phyloP scores from a whole-genome alignment of 2,329 filamentous ascomycete species.

The Clonostachys chloroleuca region DNA sequence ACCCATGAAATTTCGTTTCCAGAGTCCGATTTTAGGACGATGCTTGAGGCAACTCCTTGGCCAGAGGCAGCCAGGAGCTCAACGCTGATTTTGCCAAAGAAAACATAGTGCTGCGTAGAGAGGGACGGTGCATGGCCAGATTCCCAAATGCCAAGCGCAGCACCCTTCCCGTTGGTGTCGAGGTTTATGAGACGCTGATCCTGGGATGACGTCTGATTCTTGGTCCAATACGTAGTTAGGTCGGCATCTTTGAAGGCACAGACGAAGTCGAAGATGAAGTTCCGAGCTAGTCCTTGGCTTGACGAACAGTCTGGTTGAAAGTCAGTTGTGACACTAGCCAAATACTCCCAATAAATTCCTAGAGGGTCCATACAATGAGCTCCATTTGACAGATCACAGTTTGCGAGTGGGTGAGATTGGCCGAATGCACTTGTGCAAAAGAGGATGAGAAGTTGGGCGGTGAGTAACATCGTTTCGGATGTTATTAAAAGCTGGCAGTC shows the following conservation, averaged over 20 bases:
- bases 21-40: slow-evolving; percentile 72
- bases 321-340: too few species aligned
- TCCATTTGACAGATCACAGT: too few species aligned
- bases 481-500: too few species aligned
- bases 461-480: too few species aligned
- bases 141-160: slow-evolving; percentile 49
- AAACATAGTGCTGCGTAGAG: slow-evolving; percentile 71
- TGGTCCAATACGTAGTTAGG: slow-evolving; percentile 17
- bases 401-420: too few species aligned
- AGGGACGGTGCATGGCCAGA: slow-evolving; percentile 57
- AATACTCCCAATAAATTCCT: too few species aligned
- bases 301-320: slow-evolving; percentile 46
- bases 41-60: slow-evolving; percentile 70
- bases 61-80: slow-evolving; percentile 67
- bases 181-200: slow-evolving; percentile 16
- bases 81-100: slow-evolving; percentile 74
- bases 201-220: slow-evolving; percentile 23
- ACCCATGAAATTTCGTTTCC: slow-evolving; percentile 65
- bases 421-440: too few species aligned
- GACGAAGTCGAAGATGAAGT: slow-evolving; percentile 54
- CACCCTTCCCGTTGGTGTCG: slow-evolving; percentile 16
- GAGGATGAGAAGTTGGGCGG: too few species aligned
- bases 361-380: too few species aligned
- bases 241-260: slow-evolving; percentile 42
- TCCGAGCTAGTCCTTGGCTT: slow-evolving; percentile 61